A percentile compares a stretch with the other conserved stretches of the same genome.
These are phyloP conservation scores for Hippophae tibetana DNA, from an alignment of 306 rosid genomes.

Conservation along the genomic window DNA sequence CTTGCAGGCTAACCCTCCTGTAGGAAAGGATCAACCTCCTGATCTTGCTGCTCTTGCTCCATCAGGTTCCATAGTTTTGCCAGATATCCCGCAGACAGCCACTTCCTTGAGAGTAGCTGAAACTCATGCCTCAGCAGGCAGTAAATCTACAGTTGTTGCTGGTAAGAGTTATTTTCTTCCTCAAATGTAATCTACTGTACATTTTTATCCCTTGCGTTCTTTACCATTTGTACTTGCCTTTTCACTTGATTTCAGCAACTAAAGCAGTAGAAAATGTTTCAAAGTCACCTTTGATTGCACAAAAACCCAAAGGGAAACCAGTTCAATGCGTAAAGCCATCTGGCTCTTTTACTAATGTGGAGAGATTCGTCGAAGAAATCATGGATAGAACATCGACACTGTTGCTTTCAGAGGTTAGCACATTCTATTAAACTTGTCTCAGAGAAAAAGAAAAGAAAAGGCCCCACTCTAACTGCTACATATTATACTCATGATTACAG, in stretches of 20 bases:
- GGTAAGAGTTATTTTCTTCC: constrained; percentile 29
- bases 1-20: constrained; percentile 67
- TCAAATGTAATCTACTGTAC: neutral
- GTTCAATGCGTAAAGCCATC: constrained; percentile 28
- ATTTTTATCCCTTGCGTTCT: neutral
- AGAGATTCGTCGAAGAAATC: constrained; percentile 63
- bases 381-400: constrained; percentile 56
- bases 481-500: constrained; percentile 33
- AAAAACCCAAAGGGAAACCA: constrained; percentile 39
- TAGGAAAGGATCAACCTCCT: constrained; percentile 95
- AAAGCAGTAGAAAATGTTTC: constrained; percentile 33
- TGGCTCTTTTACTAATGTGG: constrained; percentile 44
- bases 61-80: constrained; percentile 32
- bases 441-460: no score
- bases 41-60: constrained; percentile 86
- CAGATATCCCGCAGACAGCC: constrained; percentile 48
- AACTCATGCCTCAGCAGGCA: constrained; percentile 25
- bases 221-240: constrained; percentile 1
- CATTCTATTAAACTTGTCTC: neutral
- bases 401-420: constrained; percentile 62
- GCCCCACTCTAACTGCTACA: constrained; percentile 2
- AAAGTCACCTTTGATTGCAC: constrained; percentile 31
- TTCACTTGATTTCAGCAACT: neutral
- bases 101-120: constrained; percentile 34
- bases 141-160: constrained; percentile 23